Base-by-base conservation (phyloP, 441 rosid species). In the Gossypium schwendimanii region DNA sequence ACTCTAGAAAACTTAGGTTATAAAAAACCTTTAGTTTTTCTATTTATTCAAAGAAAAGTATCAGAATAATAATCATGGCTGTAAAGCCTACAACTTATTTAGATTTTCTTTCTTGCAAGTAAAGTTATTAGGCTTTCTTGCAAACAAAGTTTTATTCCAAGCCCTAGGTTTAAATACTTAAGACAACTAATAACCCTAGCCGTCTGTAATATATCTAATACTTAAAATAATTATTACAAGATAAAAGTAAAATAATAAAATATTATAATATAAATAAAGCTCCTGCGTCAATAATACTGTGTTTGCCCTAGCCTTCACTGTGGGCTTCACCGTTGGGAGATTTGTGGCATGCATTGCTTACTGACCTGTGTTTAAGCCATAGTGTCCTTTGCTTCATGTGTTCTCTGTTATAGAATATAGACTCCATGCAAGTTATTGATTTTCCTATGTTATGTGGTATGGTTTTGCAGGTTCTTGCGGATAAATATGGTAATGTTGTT, bases 401-500 rank as follows among this genome's bases (percentile, higher is more conserved):
- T 23, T 44, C 20, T 66, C n/a, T 66, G 18, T 31, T 69, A 17
- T 18, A 45, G 39, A 49, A n/a, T 26, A 12, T 15, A 67, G 61
- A 14, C 20, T 18, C 8, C 24, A 31, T 41, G 8, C 18, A 41
- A 12, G 3, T 54, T 17, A 24, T 54, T 41, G 20, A 39, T 41
- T 55, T 55, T 15, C 44, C 55, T 24, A 3, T 24, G 3, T 36
- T 10, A n/a, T 15, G 18, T 23, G 26, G 18, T 63, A 11, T 75
- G 50, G 70, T 66, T 69, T 76, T 76, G 69, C 85, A 92, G 96
- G 96, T 92, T 80, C 94, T 92, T 78, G 93, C 98, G 18, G 98
- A 94, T 86, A 90, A 94, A 79, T 84, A 80, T 76, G 97, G 98
- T 59, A 94, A 94, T 73, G 98, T 92, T 78, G 94, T 94, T 77